Evolutionary conservation across 2,329 filamentous ascomycete species (phyloP).

Genomic region (Decorospora gaudefroyi): DNA sequence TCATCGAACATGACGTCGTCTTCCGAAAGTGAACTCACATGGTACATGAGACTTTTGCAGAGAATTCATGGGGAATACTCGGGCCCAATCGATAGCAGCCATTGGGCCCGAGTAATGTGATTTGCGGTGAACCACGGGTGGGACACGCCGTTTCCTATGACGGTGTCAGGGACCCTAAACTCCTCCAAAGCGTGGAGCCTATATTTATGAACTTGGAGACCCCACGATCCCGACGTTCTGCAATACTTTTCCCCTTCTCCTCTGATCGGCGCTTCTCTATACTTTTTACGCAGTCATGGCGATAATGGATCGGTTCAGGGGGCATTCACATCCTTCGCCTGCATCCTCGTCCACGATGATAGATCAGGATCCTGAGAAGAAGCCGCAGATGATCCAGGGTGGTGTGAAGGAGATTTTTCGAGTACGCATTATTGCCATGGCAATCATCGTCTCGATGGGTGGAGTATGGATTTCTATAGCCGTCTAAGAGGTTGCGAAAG

Average conservation of each 20-base stretch:
- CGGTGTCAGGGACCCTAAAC: conserved; percentile 7
- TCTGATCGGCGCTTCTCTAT: background rate
- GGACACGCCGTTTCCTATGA: conserved; percentile 8
- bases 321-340: conserved; percentile 22
- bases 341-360: conserved; percentile 28
- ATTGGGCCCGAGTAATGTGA: background rate
- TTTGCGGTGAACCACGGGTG: conserved; percentile 1
- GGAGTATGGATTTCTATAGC: conserved; percentile 29
- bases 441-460: conserved; percentile 43
- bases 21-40: no score
- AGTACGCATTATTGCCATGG: conserved; percentile 42
- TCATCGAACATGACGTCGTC: conserved; percentile 11
- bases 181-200: conserved; percentile 5
- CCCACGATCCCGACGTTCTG: conserved; percentile 1
- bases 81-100: no score
- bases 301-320: conserved; percentile 27
- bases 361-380: conserved; percentile 36
- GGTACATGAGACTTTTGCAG: conserved; percentile 1
- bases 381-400: conserved; percentile 29
- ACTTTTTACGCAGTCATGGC: conserved; percentile 20
- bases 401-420: conserved; percentile 38
- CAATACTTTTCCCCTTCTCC: background rate
- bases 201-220: conserved; percentile 6
- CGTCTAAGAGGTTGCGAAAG: no score
- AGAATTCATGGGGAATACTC: no score